These are phyloP conservation scores for Echinochloa phyllopogon DNA, from an alignment of 176 grass and related monocot genomes.

Conservation along the genomic window DNA sequence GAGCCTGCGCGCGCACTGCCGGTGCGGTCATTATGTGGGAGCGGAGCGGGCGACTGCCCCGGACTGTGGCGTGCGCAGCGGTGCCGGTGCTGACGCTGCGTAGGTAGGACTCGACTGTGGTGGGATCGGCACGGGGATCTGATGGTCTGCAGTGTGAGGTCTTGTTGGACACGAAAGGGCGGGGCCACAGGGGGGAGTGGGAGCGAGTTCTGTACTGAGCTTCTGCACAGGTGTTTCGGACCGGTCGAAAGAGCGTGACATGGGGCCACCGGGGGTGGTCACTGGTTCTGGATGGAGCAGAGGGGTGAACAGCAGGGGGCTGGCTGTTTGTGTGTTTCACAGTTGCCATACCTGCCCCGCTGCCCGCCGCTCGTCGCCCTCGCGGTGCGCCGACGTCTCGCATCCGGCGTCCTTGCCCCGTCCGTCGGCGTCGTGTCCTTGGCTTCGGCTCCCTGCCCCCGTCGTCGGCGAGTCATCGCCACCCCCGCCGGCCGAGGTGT, in stretches of 20 bases:
- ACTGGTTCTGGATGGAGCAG: neutral
- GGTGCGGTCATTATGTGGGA: neutral
- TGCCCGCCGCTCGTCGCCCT: too few species aligned
- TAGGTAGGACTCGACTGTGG: neutral
- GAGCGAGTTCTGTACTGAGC: neutral
- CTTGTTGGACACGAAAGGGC: slow-evolving; percentile 2
- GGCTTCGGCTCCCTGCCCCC: too few species aligned
- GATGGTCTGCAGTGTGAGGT: neutral
- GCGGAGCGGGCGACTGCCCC: neutral
- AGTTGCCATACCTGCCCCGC: neutral
- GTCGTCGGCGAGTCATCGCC: too few species aligned
- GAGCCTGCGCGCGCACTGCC: neutral
- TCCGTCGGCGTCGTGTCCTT: too few species aligned
- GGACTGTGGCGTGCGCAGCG: neutral
- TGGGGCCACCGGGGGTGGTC: neutral
- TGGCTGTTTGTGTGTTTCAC: too few species aligned
- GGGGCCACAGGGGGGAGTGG: neutral
- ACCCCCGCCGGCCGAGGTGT: too few species aligned
- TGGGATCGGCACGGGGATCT: neutral
- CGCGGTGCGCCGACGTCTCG: too few species aligned
- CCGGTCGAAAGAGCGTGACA: neutral
- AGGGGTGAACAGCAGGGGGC: neutral
- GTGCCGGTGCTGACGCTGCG: neutral
- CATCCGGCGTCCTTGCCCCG: too few species aligned
- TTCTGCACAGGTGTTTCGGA: neutral